Percentiles rank a stretch among this genome's conserved stretches.
Conservation (phyloP, 176 grass and related monocot species). For the Carex kokanica region DNA sequence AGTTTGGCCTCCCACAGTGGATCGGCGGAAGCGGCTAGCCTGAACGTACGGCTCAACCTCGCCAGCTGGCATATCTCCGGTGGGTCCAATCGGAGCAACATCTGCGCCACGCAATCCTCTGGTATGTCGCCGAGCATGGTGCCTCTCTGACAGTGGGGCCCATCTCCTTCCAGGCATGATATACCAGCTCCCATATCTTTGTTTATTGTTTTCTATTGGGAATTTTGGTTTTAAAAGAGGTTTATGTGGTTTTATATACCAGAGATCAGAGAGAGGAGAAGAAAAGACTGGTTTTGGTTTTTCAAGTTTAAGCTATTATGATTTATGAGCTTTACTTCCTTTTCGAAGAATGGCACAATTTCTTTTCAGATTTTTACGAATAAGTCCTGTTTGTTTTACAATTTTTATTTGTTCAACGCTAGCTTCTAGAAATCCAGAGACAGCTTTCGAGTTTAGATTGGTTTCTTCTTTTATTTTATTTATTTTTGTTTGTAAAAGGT, state of each 20-base stretch:
- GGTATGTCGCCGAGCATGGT: slow-evolving; percentile 63
- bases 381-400: no score
- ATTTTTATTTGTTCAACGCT: not conserved
- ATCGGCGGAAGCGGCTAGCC: slow-evolving; percentile 48
- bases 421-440: not conserved
- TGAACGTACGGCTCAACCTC: slow-evolving; percentile 56
- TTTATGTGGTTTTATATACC: not conserved
- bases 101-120: slow-evolving; percentile 67
- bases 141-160: slow-evolving; percentile 20
- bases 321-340: not conserved
- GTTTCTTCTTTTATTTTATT: not conserved
- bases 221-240: slow-evolving; percentile 25
- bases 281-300: not conserved
- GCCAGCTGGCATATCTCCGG: slow-evolving; percentile 73
- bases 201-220: not conserved
- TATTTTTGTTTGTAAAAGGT: not conserved
- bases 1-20: slow-evolving; percentile 82
- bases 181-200: slow-evolving; percentile 45
- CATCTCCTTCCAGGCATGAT: slow-evolving; percentile 39
- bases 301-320: not conserved
- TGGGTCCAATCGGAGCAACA: slow-evolving; percentile 59
- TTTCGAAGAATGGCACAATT: not conserved
- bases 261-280: not conserved
- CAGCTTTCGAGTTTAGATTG: not conserved
- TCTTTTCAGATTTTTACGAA: no score